Evolutionary conservation across 352 stramenopile genomes (phyloP), one percentile per base, ranked within the genome.

Genomic region (Halophytophthora polymorphica): DNA sequence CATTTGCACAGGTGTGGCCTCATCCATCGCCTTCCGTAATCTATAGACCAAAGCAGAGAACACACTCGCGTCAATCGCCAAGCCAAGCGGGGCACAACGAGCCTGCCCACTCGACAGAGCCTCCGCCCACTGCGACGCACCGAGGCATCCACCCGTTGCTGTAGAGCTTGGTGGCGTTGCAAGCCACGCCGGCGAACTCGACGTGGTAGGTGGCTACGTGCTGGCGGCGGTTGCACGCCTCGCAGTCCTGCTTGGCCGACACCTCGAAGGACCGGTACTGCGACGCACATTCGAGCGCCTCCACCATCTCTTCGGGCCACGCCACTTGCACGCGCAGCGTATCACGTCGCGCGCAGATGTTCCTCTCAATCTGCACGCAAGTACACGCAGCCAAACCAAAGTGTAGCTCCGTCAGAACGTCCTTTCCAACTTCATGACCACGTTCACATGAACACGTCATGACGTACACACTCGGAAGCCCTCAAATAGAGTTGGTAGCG

Each of bases 181-280:
- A 89, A 7, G 64, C 58, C 21, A 86, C 59, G n/a, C 84, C 84
- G 19, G 64, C 56, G 56, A 92, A 69, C 11, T 78, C 64, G 12
- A 83, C 73, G 11, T 69, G 58, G 45, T 73, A 77, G 3, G 75
- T 84, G 22, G 78, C 82, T 15, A 69, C 59, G 55, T 93, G 82
- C 47, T 87, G 73, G 7, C 55, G 61, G 15, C 83, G 84, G 15
- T 88, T 86, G 61, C 84, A 95, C 2, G 80, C 82, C 13, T 93
- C 62, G 46, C 84, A 95, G 48, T 88, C 71, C 13, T 66, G 62
- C 6, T 72, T 66, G 8, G 46, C 50, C 2, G 58, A 52, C 19
- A 63, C 65, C 2, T 61, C 63, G 12, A 38, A 57, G 22, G 76
- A 78, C 17, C 60, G 62, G 25, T 77, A 74, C 13, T 55, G 50